Evolutionary conservation across 192 early-diverging fungal species (phyloP), one percentile per base, ranked within the genome.

Genomic region (Podila epigama): DNA sequence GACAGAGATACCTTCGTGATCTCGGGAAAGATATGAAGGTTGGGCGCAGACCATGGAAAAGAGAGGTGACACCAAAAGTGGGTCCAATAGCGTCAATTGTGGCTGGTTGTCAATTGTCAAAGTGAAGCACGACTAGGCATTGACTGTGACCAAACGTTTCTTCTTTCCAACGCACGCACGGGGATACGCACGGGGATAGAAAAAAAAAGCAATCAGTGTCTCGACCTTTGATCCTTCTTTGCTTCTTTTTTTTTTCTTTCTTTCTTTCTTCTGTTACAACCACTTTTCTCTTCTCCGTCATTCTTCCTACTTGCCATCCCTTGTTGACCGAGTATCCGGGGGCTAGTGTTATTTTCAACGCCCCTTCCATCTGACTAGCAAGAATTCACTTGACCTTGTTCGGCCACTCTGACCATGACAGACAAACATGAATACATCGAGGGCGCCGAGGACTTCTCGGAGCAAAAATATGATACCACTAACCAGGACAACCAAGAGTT

Each of bases 401-500:
- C 34, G 15, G 2, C 40, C 27, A 36, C 20, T 36, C 9, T 4
- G 10, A 61, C 5, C 42, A 75, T 66, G 71, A 27, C 53, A 34
- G 51, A 66, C 13, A 48, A 66, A 32, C 31, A n/a, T 1, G 51
- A 50, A 18, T 58, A 67, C 18, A 42, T 53, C 0, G 64, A 63
- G 44, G 66, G 56, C 36, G 58, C 51, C 29, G 53, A 51, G 12
- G 51, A 33, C 51, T 37, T 32, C 33, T 36, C 53, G 6, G 42
- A 61, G 0, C 28, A 66, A 4, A 5, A 9, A 16, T 22, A 58
- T 7, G 9, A 6, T 18, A 16, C 55, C 0, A 25, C 12, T 18
- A 27, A 10, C 8, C 53, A 16, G 6, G 22, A 31, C 59, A 42
- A 42, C 20, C 62, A 58, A 10, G 63, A 81, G 63, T 69, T 70